A percentile compares a stretch with the other conserved stretches of the same genome.
These are phyloP conservation scores for Parietaria judaica DNA, from an alignment of 306 rosid genomes.

Conservation along the genomic window DNA sequence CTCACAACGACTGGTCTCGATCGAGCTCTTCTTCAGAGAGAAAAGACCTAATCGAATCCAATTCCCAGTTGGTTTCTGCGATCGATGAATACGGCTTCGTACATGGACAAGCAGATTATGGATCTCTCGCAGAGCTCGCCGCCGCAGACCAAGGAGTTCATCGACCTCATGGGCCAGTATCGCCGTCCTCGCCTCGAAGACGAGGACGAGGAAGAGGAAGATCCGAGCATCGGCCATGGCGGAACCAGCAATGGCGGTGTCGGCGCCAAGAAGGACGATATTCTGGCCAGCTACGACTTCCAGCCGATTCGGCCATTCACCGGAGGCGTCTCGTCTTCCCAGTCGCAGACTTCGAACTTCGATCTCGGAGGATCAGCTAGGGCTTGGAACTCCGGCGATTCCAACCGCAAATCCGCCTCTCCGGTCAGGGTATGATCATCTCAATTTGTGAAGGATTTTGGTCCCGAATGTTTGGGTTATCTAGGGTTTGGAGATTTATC, in stretches of 20 bases:
- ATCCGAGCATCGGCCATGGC: slow-evolving; percentile 13
- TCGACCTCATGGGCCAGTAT: slow-evolving; percentile 48
- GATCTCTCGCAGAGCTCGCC: slow-evolving; percentile 53
- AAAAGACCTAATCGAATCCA: too few relatives aligned
- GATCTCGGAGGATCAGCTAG: slow-evolving; percentile 30
- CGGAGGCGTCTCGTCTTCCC: slow-evolving; percentile 16
- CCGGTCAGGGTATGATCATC: slow-evolving; percentile 33
- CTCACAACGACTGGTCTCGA: too few relatives aligned
- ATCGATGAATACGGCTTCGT: slow-evolving; percentile 72
- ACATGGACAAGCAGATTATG: slow-evolving; percentile 89
- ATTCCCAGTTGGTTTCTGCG: neutral
- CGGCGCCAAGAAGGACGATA: slow-evolving; percentile 34
- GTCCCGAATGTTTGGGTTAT: too few relatives aligned
- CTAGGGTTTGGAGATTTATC: neutral
- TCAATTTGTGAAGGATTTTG: too few relatives aligned
- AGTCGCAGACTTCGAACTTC: slow-evolving; percentile 25
- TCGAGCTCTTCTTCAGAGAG: too few relatives aligned
- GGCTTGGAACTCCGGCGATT: slow-evolving; percentile 49
- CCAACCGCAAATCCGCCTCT: slow-evolving; percentile 35
- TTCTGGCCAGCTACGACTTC: slow-evolving; percentile 78
- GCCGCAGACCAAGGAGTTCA: slow-evolving; percentile 41
- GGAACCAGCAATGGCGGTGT: slow-evolving; percentile 27
- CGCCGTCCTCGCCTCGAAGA: neutral
- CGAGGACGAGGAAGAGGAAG: slow-evolving; percentile 18
- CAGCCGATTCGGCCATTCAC: slow-evolving; percentile 62